Evolutionary conservation across 1,139 yeast genomes (phyloP).

Genomic region (Ogataea hybrid): DNA sequence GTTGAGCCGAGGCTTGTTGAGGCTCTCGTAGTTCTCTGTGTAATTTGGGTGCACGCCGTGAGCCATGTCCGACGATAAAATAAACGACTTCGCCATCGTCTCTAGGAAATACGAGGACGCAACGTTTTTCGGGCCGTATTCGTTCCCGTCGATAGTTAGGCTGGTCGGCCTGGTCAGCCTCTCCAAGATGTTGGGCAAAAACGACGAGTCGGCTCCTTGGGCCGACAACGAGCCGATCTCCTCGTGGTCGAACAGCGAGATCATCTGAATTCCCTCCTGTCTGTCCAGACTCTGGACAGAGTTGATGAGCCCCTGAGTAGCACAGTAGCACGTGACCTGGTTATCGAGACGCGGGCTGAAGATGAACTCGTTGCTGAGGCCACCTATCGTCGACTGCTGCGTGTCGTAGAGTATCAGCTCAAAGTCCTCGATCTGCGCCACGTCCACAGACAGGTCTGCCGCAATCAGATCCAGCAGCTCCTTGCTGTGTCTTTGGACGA

Average conservation of each 20-base stretch:
- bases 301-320: constrained; percentile 67
- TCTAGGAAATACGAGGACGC: constrained; percentile 46
- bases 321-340: constrained; percentile 80
- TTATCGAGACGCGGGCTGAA: constrained; percentile 95
- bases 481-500: constrained; percentile 72
- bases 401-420: constrained; percentile 88
- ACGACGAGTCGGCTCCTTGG: constrained; percentile 95
- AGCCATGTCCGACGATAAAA: constrained; percentile 93
- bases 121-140: constrained; percentile 26
- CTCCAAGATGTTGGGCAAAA: constrained; percentile 72
- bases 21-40: constrained; percentile 65
- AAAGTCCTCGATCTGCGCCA: constrained; percentile 73
- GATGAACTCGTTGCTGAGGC: constrained; percentile 84
- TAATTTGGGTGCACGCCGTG: constrained; percentile 97
- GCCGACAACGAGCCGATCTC: constrained; percentile 93
- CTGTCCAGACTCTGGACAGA: constrained; percentile 43
- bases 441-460: constrained; percentile 50
- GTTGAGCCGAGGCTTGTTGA: constrained; percentile 79
- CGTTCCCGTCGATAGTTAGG: constrained; percentile 38
- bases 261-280: constrained; percentile 62
- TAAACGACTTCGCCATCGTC: constrained; percentile 77
- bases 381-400: constrained; percentile 81
- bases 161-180: constrained; percentile 56
- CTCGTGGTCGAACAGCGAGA: constrained; percentile 90
- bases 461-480: constrained; percentile 71